These are phyloP conservation scores for Alternaria infectoria DNA, from an alignment of 2,329 filamentous ascomycete genomes.

Conservation along the genomic window DNA sequence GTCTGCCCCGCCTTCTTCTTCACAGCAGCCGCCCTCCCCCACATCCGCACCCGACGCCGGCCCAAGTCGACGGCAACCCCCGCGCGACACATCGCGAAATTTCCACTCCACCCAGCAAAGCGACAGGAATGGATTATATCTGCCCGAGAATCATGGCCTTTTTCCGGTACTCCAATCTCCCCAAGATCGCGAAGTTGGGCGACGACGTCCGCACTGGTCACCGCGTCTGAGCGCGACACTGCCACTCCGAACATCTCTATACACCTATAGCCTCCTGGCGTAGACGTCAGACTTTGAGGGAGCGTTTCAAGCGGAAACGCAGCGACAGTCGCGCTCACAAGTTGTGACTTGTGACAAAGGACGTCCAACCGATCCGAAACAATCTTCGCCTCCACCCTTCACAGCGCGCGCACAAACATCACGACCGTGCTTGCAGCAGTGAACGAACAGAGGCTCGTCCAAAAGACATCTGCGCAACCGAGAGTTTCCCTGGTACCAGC, in stretches of 20 bases:
- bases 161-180: slow-evolving; percentile 30
- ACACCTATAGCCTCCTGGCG: neutral
- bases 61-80: slow-evolving; percentile 7
- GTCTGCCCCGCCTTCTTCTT: slow-evolving; percentile 17
- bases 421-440: neutral
- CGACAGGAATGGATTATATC: slow-evolving; percentile 28
- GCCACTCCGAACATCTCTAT: slow-evolving; percentile 4
- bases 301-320: neutral
- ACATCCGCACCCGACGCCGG: slow-evolving; percentile 20
- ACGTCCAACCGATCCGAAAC: neutral
- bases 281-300: neutral
- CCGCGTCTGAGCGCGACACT: slow-evolving; percentile 26
- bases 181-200: slow-evolving; percentile 31
- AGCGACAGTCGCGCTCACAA: neutral
- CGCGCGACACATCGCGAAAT: slow-evolving; percentile 6
- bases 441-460: neutral
- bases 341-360: neutral
- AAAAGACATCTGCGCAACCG: neutral
- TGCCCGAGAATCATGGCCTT: slow-evolving; percentile 32
- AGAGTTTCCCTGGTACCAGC: neutral
- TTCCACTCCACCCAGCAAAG: slow-evolving; percentile 4
- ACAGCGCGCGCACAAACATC: neutral
- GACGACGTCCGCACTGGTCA: slow-evolving; percentile 27
- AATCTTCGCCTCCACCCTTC: neutral
- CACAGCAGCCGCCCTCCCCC: slow-evolving; percentile 17